Base-by-base conservation (phyloP, 352 stramenopile species). In the Phytophthora sp. region DNA sequence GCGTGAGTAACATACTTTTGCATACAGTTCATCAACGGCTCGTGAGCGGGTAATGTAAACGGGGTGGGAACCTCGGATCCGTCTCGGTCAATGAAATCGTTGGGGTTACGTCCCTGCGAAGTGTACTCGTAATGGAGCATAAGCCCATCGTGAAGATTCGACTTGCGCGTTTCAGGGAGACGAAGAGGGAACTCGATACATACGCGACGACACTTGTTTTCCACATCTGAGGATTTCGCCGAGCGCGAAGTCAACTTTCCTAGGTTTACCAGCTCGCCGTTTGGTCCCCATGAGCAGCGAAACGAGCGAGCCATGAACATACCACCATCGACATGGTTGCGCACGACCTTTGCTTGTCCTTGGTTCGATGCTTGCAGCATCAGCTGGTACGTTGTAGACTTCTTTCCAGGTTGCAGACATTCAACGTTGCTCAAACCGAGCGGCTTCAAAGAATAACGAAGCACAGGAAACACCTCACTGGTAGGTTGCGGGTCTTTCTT, bases 241-340 rank as follows among this genome's bases (percentile, higher is more conserved):
- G 45, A 39, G 21, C 55, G 69, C 4, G 81, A 76, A 47, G 73
- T 57, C 13, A 84, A 53, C 24, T 76, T 84, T 50, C 74, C 80
- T 7, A 87, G 55, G 61, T 92, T 90, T 39, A 92, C 78, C 1
- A 95, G 52, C 38, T 91, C 79, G 2, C 86, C 86, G 26, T 90
- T 89, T 21, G 86, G 86, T 1, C 86, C 86, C 83, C 84, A 95
- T 7, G 83, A 91, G 42, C 85, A 92, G 18, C 86, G 84, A 76
- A 93, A 93, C 41, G 86, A 93, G 13, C 85, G 84, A 15, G 82
- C 77, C 71, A 93, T 89, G 36, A 91, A 93, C 39, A 95, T 75
- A 0, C 82, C 82, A 7, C 74, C 67, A 30, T 95, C 86, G 13
- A 81, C 66, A 31, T 89, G 57, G 54, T 90, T 89, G 35, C 69